Evolutionary conservation across 2,329 filamentous ascomycete genomes (phyloP).

Genomic region (Talaromyces rugulosus): DNA sequence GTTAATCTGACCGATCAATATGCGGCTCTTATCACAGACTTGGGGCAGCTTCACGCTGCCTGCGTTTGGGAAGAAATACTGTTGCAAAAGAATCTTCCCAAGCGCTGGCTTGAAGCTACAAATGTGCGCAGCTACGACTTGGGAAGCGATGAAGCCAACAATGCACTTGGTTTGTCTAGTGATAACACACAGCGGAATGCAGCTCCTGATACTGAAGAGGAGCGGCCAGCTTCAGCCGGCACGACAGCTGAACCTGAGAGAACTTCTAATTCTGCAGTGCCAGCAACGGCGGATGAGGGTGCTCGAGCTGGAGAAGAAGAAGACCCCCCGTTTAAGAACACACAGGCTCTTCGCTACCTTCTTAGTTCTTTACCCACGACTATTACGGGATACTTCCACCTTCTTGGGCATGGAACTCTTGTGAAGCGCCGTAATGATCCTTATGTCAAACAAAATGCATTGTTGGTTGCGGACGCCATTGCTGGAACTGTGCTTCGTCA

Average conservation of each 20-base stretch:
- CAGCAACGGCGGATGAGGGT: conserved; percentile 2
- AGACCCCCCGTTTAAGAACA: conserved; percentile 64
- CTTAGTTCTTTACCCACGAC: conserved; percentile 73
- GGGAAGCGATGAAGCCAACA: conserved; percentile 39
- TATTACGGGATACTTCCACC: conserved; percentile 81
- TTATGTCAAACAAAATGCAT: conserved; percentile 58
- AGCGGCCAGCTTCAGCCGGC: conserved; percentile 11
- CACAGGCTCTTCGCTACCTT: conserved; percentile 69
- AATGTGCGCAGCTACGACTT: conserved; percentile 36
- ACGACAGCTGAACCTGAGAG: conserved; percentile 1
- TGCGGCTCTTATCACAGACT: conserved; percentile 63
- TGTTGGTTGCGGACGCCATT: conserved; percentile 62
- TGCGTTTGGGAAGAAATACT: conserved; percentile 82
- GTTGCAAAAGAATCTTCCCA: conserved; percentile 68
- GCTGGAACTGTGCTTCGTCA: conserved; percentile 67
- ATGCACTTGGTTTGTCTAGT: conserved; percentile 22
- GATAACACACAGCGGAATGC: conserved; percentile 18
- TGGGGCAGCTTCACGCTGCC: conserved; percentile 73
- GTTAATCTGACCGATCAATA: conserved; percentile 87
- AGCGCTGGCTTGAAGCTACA: conserved; percentile 49
- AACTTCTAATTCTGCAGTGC: background rate
- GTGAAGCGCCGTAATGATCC: conserved; percentile 68
- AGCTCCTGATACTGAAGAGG: conserved; percentile 21
- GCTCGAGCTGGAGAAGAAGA: conserved; percentile 16
- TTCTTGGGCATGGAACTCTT: conserved; percentile 75